Percentiles rank a stretch among this genome's conserved stretches.
Evolutionary conservation across 2,329 filamentous ascomycete genomes (phyloP).

Genomic region (Dactylonectria macrodidyma): DNA sequence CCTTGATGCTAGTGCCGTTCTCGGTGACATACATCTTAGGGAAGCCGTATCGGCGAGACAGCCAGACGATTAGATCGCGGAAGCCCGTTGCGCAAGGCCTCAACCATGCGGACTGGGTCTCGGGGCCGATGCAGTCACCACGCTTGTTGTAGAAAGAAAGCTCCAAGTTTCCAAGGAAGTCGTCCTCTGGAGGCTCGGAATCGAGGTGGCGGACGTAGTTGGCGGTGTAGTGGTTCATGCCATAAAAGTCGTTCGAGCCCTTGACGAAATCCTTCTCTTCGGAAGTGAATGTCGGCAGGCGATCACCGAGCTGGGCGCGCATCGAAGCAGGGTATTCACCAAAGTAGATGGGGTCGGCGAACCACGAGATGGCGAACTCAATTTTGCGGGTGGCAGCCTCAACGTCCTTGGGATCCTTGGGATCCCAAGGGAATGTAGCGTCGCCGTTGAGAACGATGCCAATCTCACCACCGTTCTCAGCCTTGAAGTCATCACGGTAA

Average conservation of each 20-base stretch:
- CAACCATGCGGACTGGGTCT: slow-evolving; percentile 88
- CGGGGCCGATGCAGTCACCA: slow-evolving; percentile 82
- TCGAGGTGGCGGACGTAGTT: slow-evolving; percentile 86
- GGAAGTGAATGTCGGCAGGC: slow-evolving; percentile 80
- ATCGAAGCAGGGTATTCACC: slow-evolving; percentile 89
- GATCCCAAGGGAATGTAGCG: slow-evolving; percentile 86
- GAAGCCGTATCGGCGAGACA: slow-evolving; percentile 81
- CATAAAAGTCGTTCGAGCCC: slow-evolving; percentile 94
- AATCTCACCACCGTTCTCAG: slow-evolving; percentile 80
- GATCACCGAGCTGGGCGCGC: slow-evolving; percentile 83
- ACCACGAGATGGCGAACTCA: slow-evolving; percentile 91
- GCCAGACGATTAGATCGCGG: slow-evolving; percentile 82
- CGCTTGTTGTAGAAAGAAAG: slow-evolving; percentile 78
- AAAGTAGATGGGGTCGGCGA: slow-evolving; percentile 88
- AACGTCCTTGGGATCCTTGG: slow-evolving; percentile 80
- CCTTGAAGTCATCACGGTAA: slow-evolving; percentile 87
- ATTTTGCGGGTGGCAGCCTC: slow-evolving; percentile 85
- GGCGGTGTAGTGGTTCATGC: slow-evolving; percentile 94
- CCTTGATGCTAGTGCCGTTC: slow-evolving; percentile 88
- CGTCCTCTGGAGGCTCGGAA: slow-evolving; percentile 71
- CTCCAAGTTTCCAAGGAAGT: slow-evolving; percentile 84
- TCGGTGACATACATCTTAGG: slow-evolving; percentile 91
- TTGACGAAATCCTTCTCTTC: slow-evolving; percentile 82
- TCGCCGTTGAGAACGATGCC: slow-evolving; percentile 92
- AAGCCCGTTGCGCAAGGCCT: slow-evolving; percentile 83